These are phyloP conservation scores for Saccharomyces hybrid DNA, from an alignment of 1,139 yeast species.

Conservation along the genomic window DNA sequence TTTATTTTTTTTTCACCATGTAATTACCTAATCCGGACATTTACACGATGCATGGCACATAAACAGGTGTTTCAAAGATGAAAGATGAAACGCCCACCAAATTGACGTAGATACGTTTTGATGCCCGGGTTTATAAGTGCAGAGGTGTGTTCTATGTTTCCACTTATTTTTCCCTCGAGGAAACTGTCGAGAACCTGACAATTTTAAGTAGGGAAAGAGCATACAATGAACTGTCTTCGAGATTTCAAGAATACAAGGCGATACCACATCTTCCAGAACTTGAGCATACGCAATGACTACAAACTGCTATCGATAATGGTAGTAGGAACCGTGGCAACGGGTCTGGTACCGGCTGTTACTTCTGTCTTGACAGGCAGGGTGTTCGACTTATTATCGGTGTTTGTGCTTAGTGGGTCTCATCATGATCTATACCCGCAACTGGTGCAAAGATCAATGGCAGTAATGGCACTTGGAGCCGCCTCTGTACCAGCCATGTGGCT, in stretches of 20 bases:
- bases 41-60: not conserved
- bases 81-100: not conserved
- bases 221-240: not conserved
- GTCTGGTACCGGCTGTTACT: constrained; percentile 53
- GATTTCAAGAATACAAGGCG: not conserved
- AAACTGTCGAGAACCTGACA: not conserved
- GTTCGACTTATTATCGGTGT: constrained; percentile 44
- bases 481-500: constrained; percentile 47
- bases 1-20: not conserved
- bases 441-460: constrained; percentile 43
- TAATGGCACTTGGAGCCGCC: constrained; percentile 52
- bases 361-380: constrained; percentile 61
- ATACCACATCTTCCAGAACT: not conserved
- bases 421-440: constrained; percentile 40
- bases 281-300: constrained; percentile 19
- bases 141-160: not conserved
- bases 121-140: not conserved
- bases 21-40: constrained; percentile 3
- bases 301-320: constrained; percentile 22
- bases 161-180: not conserved
- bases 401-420: constrained; percentile 30
- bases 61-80: not conserved
- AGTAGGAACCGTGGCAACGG: constrained; percentile 35
- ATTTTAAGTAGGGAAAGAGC: not conserved
- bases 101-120: not conserved